Evolutionary conservation across 331 rosid species (phyloP).

Genomic region (Acacia concinna): DNA sequence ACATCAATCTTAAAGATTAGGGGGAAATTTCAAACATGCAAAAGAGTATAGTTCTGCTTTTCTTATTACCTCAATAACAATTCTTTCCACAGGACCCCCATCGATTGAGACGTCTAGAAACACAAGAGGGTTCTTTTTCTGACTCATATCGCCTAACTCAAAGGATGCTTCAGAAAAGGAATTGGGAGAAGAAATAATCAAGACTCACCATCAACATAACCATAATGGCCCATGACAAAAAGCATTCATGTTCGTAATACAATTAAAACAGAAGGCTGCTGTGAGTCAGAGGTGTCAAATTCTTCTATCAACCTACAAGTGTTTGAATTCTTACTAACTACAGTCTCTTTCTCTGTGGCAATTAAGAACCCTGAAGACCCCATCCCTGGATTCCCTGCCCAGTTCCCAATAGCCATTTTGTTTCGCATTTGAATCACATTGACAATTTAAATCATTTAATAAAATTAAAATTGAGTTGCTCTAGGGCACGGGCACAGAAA

Average conservation of each 20-base stretch:
- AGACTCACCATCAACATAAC: conserved; percentile 13
- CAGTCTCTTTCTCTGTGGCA: neutral
- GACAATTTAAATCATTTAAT: neutral
- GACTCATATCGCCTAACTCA: conserved; percentile 54
- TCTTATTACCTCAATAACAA: conserved; percentile 68
- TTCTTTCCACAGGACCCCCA: conserved; percentile 64
- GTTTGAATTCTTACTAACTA: neutral
- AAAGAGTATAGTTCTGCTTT: neutral
- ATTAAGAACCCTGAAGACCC: neutral
- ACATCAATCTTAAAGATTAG: neutral
- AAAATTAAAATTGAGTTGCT: neutral
- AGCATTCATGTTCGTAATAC: conserved; percentile 3
- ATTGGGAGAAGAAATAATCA: neutral
- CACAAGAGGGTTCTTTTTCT: conserved; percentile 69
- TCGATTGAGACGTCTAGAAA: conserved; percentile 77
- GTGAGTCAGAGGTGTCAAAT: neutral
- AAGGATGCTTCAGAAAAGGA: conserved; percentile 8
- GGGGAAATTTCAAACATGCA: conserved; percentile 1
- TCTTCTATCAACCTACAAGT: neutral
- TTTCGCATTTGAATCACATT: neutral
- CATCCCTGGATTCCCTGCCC: conserved; percentile 13
- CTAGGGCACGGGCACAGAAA: neutral
- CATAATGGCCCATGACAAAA: neutral
- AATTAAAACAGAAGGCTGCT: conserved; percentile 7
- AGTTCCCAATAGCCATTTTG: conserved; percentile 1